These are phyloP conservation scores for Venturiaceae sp. DNA, from an alignment of 2,329 filamentous ascomycete genomes.

Conservation along the genomic window DNA sequence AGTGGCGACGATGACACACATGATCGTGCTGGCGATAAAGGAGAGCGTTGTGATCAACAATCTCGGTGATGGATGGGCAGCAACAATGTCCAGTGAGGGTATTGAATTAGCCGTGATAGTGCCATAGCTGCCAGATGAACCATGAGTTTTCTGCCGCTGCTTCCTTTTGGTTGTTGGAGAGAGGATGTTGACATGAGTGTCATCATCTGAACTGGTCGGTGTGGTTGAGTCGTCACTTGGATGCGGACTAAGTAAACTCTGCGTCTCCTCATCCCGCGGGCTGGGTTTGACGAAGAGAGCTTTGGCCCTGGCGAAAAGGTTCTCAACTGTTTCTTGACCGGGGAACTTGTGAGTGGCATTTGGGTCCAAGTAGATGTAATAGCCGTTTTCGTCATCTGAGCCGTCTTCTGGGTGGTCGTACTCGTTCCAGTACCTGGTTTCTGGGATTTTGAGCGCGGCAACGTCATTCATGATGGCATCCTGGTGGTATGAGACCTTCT, in stretches of 20 bases:
- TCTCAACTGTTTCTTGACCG: background rate
- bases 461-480: background rate
- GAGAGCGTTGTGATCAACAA: conserved; percentile 18
- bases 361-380: conserved; percentile 67
- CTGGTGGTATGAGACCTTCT: background rate
- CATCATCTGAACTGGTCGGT: conserved; percentile 2
- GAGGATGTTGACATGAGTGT: background rate
- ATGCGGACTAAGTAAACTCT: background rate
- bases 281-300: background rate
- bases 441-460: background rate
- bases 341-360: conserved; percentile 32
- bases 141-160: background rate
- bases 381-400: conserved; percentile 45
- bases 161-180: background rate
- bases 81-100: conserved; percentile 9
- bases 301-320: background rate
- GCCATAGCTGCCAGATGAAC: background rate
- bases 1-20: conserved; percentile 55
- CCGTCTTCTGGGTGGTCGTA: conserved; percentile 71
- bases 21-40: conserved; percentile 49
- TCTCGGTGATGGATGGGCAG: conserved; percentile 25
- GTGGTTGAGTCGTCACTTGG: background rate
- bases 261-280: background rate
- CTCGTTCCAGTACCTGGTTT: conserved; percentile 65
- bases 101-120: background rate